phyloP scores from a whole-genome alignment of 768 basidiomycete genomes.

The Pleurotus citrinopileatus region DNA sequence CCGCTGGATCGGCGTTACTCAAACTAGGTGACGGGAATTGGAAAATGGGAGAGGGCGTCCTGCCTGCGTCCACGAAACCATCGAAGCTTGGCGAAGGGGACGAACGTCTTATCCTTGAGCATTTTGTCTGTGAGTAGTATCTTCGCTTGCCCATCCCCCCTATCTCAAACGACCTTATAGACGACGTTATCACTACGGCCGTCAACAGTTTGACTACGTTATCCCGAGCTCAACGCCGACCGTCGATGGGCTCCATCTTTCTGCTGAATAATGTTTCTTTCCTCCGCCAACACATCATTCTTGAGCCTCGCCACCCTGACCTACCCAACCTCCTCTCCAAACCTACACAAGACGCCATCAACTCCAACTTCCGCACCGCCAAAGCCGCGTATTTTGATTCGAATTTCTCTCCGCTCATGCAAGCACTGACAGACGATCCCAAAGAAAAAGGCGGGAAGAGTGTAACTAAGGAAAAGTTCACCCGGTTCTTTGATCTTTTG shows the following conservation, averaged over 20 bases:
- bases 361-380: slow-evolving; percentile 72
- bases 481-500: slow-evolving; percentile 74
- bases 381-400: slow-evolving; percentile 84
- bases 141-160: not conserved
- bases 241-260: slow-evolving; percentile 72
- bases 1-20: slow-evolving; percentile 61
- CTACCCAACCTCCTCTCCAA: slow-evolving; percentile 55
- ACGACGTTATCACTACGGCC: slow-evolving; percentile 70
- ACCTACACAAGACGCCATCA: slow-evolving; percentile 58
- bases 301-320: slow-evolving; percentile 44
- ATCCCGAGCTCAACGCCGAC: slow-evolving; percentile 57
- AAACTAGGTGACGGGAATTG: slow-evolving; percentile 86
- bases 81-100: slow-evolving; percentile 49
- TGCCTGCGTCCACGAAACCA: slow-evolving; percentile 45
- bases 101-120: slow-evolving; percentile 63
- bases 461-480: slow-evolving; percentile 79
- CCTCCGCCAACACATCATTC: slow-evolving; percentile 56
- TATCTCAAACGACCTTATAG: slow-evolving; percentile 30
- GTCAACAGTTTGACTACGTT: slow-evolving; percentile 59
- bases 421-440: slow-evolving; percentile 61
- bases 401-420: slow-evolving; percentile 78
- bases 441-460: slow-evolving; percentile 55
- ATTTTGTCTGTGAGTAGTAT: slow-evolving; percentile 62
- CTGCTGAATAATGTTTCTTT: slow-evolving; percentile 79
- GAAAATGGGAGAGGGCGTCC: slow-evolving; percentile 85